Evolutionary conservation across 176 grass and related monocot species (phyloP), one percentile per base, ranked within the genome.

Genomic region (Poa annua): DNA sequence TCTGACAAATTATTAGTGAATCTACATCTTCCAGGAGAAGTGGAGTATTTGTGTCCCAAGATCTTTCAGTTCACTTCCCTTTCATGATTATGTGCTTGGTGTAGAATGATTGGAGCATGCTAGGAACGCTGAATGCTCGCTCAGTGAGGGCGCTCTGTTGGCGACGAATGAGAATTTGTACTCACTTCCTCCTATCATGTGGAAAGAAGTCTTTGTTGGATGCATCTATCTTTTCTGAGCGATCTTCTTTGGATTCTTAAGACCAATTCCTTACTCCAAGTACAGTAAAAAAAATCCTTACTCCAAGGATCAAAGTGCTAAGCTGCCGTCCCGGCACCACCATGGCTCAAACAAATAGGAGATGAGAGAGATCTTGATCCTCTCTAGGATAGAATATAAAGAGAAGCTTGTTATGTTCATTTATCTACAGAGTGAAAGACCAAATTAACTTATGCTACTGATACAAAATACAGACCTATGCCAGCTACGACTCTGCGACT

Each of bases 381-480:
- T 57, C 56, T 59, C 53, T 77, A 76, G 25, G 41, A 77, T 77
- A 59, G 52, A 77, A 77, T 76, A 39, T 24, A 39, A 16, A 77
- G 14, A 25, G 35, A 77, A 42, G 13, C 8, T 33, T 77, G 19
- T 26, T 77, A 6, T 24, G n/a, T 11, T 52, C 34, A 42, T 77
- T 53, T 77, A 60, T 60, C 53, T 59, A 42, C 36, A 25, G 20
- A 60, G 56, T 41, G 52, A 59, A 77, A 59, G 33, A 22, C 54
- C 54, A 24, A 24, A 59, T 59, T 34, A 77, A 42, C n/a, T 57
- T 10, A 21, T 76, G 22, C 32, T 33, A 76, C 51, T 67, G 65
- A 67, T 39, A 39, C 1, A 36, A 67, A 67, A 67, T 67, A 11
- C 35, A 67, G 65, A 39, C 17, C 16, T 6, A 66, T 38, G 65